These are phyloP conservation scores for Opeltia flavorubescens DNA, from an alignment of 495 filamentous ascomycete genomes.

Conservation along the genomic window DNA sequence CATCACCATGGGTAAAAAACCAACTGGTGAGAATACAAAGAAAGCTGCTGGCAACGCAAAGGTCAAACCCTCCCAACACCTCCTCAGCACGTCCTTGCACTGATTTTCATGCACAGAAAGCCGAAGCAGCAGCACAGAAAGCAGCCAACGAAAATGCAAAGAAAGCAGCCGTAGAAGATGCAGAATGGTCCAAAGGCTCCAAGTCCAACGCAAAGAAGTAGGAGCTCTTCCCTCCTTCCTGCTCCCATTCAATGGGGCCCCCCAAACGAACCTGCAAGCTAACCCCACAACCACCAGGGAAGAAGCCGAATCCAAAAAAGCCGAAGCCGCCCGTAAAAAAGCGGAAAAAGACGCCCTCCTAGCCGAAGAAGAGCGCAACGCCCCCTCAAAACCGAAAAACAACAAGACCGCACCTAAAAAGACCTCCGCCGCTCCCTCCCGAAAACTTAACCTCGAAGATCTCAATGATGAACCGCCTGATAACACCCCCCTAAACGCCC, in stretches of 20 bases:
- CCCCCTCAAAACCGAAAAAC: conserved; percentile 39
- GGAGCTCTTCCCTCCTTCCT: conserved; percentile 15
- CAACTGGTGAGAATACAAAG: conserved; percentile 61
- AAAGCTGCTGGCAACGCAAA: conserved; percentile 78
- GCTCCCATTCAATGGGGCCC: not conserved
- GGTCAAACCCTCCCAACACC: conserved; percentile 13
- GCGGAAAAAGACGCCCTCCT: conserved; percentile 72
- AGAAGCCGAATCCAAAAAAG: conserved; percentile 71
- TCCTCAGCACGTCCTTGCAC: not conserved
- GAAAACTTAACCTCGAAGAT: conserved; percentile 55
- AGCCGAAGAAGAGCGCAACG: conserved; percentile 70
- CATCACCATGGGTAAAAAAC: conserved; percentile 49
- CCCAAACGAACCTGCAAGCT: conserved; percentile 1
- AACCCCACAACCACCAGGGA: conserved; percentile 39
- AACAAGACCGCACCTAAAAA: conserved; percentile 41
- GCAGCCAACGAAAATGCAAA: conserved; percentile 55
- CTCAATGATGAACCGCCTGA: conserved; percentile 39
- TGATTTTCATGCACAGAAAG: conserved; percentile 45
- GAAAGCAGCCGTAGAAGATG: conserved; percentile 51
- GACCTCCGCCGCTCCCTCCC: conserved; percentile 15
- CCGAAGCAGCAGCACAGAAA: conserved; percentile 69
- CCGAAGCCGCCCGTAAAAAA: conserved; percentile 74
- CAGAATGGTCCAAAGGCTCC: conserved; percentile 70
- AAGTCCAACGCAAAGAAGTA: conserved; percentile 82
- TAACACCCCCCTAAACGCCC: conserved; percentile 25